Percentiles rank a stretch among this genome's conserved stretches.
phyloP scores from a whole-genome alignment of 495 filamentous ascomycete species.

The Podospora bellae-mahoneyi region DNA sequence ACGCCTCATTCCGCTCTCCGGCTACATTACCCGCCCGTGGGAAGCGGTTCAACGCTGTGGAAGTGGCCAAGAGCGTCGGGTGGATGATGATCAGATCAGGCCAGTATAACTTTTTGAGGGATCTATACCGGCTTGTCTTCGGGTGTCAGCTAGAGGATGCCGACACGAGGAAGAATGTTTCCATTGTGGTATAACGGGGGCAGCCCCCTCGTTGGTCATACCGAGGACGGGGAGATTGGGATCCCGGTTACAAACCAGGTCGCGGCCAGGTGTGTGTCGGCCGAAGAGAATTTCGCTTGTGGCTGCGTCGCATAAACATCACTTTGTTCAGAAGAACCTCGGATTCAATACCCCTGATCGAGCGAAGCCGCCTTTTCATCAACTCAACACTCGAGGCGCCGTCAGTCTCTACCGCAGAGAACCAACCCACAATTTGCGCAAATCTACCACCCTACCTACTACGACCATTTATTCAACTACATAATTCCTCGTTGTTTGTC shows the following conservation, averaged over 20 bases:
- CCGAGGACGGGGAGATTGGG: not conserved
- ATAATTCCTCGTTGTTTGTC: not conserved
- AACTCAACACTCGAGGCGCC: not conserved
- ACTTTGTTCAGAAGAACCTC: not conserved
- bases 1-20: conserved; percentile 60
- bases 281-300: not conserved
- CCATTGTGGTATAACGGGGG: conserved; percentile 40
- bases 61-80: conserved; percentile 70
- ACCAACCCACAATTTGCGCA: not conserved
- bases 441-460: not conserved
- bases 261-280: not conserved
- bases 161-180: conserved; percentile 50
- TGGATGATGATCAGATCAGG: conserved; percentile 57
- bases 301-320: not conserved
- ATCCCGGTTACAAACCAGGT: not conserved
- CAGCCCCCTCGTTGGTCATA: not conserved
- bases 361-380: not conserved
- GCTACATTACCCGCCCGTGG: conserved; percentile 52
- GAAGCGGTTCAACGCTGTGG: conserved; percentile 58
- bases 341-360: not conserved
- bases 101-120: conserved; percentile 69
- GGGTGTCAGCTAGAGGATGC: conserved; percentile 77
- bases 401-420: not conserved
- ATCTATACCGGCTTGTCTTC: conserved; percentile 81
- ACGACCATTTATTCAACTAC: not conserved